phyloP scores from a whole-genome alignment of 2,329 filamentous ascomycete species.

The Trichoderma asperellum region DNA sequence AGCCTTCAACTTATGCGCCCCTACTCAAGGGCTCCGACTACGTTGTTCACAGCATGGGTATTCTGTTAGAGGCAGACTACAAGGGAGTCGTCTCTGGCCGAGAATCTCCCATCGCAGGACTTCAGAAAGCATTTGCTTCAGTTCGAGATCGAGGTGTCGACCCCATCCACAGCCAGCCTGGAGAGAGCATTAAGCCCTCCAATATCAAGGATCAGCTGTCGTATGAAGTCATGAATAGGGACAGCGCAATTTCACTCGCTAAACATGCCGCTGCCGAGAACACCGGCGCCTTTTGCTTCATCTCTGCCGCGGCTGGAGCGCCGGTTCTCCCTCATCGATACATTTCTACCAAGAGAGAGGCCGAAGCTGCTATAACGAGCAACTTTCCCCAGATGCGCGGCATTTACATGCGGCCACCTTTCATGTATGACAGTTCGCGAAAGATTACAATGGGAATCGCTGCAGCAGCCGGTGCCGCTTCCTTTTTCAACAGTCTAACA shows the following conservation, averaged over 20 bases:
- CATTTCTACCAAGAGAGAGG: slow-evolving; percentile 88
- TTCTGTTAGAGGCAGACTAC: slow-evolving; percentile 96
- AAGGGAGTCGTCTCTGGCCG: slow-evolving; percentile 85
- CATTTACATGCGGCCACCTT: slow-evolving; percentile 82
- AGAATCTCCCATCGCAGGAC: slow-evolving; percentile 77
- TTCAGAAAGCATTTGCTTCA: slow-evolving; percentile 76
- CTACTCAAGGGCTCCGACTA: slow-evolving; percentile 78
- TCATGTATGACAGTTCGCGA: slow-evolving; percentile 85
- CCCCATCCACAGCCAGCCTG: slow-evolving; percentile 66
- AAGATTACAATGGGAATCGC: slow-evolving; percentile 85
- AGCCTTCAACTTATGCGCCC: slow-evolving; percentile 76
- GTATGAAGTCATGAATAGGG: slow-evolving; percentile 97
- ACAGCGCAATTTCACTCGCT: slow-evolving; percentile 81
- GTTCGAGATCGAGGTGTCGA: slow-evolving; percentile 68
- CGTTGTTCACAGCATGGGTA: slow-evolving; percentile 94
- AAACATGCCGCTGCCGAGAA: slow-evolving; percentile 70
- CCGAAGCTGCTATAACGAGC: slow-evolving; percentile 74
- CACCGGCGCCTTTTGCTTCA: slow-evolving; percentile 76
- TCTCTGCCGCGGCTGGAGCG: slow-evolving; percentile 85
- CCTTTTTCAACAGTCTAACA: slow-evolving; percentile 75
- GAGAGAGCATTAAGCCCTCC: slow-evolving; percentile 64
- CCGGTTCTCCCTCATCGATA: slow-evolving; percentile 85
- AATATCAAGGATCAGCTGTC: slow-evolving; percentile 78
- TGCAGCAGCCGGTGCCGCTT: slow-evolving; percentile 72
- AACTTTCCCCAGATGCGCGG: slow-evolving; percentile 76